Percentiles rank a stretch among this genome's conserved stretches.
These are phyloP conservation scores for Scheffersomyces insectosa DNA, from an alignment of 1,139 yeast species.

Conservation along the genomic window DNA sequence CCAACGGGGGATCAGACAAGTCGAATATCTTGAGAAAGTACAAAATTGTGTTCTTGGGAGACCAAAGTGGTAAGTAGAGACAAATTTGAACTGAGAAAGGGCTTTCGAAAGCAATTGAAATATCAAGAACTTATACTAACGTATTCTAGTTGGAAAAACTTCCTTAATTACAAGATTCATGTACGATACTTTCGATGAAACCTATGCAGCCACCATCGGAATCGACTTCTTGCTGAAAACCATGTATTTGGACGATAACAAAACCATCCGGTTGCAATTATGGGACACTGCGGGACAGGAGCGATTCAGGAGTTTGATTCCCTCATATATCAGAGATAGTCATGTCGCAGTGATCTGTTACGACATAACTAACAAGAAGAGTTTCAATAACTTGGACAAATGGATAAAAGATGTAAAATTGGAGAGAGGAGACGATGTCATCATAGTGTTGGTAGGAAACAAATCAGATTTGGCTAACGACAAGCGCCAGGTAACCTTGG, in stretches of 20 bases:
- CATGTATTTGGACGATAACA: conserved; percentile 59
- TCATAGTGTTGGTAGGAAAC: conserved; percentile 68
- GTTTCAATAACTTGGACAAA: conserved; percentile 67
- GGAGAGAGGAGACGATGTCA: conserved; percentile 74
- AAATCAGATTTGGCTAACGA: conserved; percentile 73
- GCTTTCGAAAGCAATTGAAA: neutral
- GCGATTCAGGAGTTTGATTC: conserved; percentile 57
- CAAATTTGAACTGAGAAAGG: neutral
- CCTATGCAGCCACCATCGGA: conserved; percentile 94
- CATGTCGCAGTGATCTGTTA: conserved; percentile 95
- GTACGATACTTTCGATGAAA: conserved; percentile 98
- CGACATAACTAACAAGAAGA: conserved; percentile 83
- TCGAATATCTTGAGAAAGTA: conserved; percentile 56
- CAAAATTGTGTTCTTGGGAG: conserved; percentile 95
- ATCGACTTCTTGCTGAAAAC: conserved; percentile 89
- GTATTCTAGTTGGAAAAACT: conserved; percentile 77
- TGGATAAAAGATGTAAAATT: conserved; percentile 64
- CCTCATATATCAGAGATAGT: conserved; percentile 93
- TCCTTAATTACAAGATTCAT: conserved; percentile 92
- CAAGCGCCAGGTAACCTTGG: conserved; percentile 49
- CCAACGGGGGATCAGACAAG: conserved; percentile 7
- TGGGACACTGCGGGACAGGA: conserved; percentile 72
- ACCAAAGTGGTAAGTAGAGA: conserved; percentile 69
- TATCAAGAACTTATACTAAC: conserved; percentile 14
- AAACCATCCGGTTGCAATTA: conserved; percentile 50